Conservation (phyloP, 768 basidiomycete species). For the Termitomyces titanicus region DNA sequence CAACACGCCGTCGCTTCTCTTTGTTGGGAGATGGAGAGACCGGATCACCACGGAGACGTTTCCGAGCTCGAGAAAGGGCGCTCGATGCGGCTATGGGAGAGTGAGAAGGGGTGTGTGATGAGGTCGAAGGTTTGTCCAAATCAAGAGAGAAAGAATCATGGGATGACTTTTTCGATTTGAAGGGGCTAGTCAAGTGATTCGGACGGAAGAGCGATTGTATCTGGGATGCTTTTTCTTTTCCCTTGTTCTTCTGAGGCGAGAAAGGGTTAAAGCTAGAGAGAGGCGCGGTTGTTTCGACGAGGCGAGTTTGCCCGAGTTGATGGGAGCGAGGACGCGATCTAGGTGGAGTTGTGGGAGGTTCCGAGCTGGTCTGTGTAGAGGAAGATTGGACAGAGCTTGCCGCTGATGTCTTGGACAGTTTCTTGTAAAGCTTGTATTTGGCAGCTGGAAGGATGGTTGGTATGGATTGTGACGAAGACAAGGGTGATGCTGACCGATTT, state of each 20-base stretch:
- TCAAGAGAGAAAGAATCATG: constrained; percentile 36
- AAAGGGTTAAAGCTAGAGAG: constrained; percentile 69
- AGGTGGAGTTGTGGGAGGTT: constrained; percentile 36
- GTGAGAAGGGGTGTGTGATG: constrained; percentile 17
- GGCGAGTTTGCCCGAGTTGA: constrained; percentile 45
- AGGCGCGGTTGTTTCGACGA: constrained; percentile 47
- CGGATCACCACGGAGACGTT: constrained; percentile 77
- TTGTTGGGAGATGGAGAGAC: constrained; percentile 83
- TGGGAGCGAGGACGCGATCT: constrained; percentile 23
- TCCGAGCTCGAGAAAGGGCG: constrained; percentile 67
- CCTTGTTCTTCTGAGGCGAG: constrained; percentile 69
- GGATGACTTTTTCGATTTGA: constrained; percentile 33
- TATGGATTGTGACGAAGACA: not conserved
- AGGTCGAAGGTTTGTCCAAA: constrained; percentile 12
- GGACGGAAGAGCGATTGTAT: constrained; percentile 17
- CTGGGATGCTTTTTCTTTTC: constrained; percentile 32
- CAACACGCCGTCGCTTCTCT: constrained; percentile 63
- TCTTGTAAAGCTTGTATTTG: constrained; percentile 83
- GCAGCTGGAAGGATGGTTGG: constrained; percentile 44
- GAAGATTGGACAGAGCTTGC: constrained; percentile 14
- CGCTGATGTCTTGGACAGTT: constrained; percentile 49
- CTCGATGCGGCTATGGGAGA: constrained; percentile 29
- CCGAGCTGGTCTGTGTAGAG: constrained; percentile 17
- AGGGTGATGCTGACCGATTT: constrained; percentile 50
- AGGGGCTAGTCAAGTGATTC: constrained; percentile 47